phyloP scores from a whole-genome alignment of 805 yeast species.

The Nakazawaea wyomingensis region DNA sequence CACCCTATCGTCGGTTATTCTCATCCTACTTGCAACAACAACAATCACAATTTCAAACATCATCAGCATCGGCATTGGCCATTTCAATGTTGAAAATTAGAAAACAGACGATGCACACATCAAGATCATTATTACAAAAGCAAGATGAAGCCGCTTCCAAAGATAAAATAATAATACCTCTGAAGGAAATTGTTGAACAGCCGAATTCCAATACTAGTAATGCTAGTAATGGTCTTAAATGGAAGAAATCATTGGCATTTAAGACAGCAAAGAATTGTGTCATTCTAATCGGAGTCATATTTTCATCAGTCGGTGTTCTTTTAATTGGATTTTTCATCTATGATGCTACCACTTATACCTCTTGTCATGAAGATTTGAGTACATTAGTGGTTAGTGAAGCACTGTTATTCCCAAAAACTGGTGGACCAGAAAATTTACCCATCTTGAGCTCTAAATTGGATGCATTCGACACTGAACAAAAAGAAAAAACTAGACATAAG shows the following conservation, averaged over 20 bases:
- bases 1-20: too few species aligned
- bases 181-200: too few species aligned
- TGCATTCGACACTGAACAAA: constrained; percentile 46
- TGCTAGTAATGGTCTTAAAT: too few species aligned
- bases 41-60: too few species aligned
- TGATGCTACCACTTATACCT: constrained; percentile 61
- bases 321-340: constrained; percentile 53
- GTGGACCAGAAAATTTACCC: constrained; percentile 72
- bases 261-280: constrained; percentile 7
- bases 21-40: too few species aligned
- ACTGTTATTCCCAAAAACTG: constrained; percentile 50
- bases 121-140: background rate
- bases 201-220: too few species aligned
- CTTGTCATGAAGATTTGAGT: constrained; percentile 26
- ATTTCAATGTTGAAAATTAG: too few species aligned
- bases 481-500: constrained; percentile 38
- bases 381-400: constrained; percentile 44
- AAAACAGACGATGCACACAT: too few species aligned
- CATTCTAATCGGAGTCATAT: constrained; percentile 31
- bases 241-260: constrained; percentile 1
- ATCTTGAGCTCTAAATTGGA: constrained; percentile 52
- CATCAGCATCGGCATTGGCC: too few species aligned
- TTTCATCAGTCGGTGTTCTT: constrained; percentile 35
- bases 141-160: too few species aligned
- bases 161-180: background rate